These are phyloP conservation scores for Coemansia sp. DNA, from an alignment of 192 early-diverging fungal genomes.

Conservation along the genomic window DNA sequence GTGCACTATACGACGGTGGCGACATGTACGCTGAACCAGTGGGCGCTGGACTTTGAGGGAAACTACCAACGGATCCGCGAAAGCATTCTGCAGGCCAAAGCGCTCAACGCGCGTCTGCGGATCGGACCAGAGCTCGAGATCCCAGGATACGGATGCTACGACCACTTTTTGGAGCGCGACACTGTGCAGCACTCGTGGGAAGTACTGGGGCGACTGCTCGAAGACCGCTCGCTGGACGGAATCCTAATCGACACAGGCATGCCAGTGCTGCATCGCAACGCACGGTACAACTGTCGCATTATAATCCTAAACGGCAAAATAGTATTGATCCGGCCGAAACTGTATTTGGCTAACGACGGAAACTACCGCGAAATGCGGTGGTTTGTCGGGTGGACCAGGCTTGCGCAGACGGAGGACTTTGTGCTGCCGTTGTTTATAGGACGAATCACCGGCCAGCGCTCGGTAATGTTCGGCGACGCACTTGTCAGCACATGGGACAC, in stretches of 20 bases:
- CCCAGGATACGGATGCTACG: constrained; percentile 96
- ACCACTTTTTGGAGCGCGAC: constrained; percentile 96
- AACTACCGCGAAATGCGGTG: constrained; percentile 97
- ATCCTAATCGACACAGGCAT: constrained; percentile 95
- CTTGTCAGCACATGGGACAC: constrained; percentile 82
- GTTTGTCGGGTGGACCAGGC: constrained; percentile 84
- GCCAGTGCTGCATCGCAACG: constrained; percentile 88
- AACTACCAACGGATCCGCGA: constrained; percentile 83
- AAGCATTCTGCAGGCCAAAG: constrained; percentile 82
- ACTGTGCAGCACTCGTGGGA: constrained; percentile 96
- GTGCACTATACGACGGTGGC: constrained; percentile 68
- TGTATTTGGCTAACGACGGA: constrained; percentile 94
- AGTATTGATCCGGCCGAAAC: constrained; percentile 94
- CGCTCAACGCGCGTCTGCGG: constrained; percentile 72
- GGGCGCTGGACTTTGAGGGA: constrained; percentile 96
- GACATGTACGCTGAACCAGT: constrained; percentile 84
- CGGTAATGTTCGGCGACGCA: constrained; percentile 87
- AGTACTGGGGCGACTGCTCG: constrained; percentile 72
- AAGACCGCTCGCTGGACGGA: constrained; percentile 59
- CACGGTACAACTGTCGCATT: constrained; percentile 97
- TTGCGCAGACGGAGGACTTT: constrained; percentile 66
- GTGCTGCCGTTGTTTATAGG: constrained; percentile 78
- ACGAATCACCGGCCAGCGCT: constrained; percentile 72
- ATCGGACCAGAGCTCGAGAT: constrained; percentile 97
- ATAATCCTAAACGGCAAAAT: constrained; percentile 77